These are phyloP conservation scores for Chaetomium olivaceum DNA, from an alignment of 2,329 filamentous ascomycete genomes.

Conservation along the genomic window DNA sequence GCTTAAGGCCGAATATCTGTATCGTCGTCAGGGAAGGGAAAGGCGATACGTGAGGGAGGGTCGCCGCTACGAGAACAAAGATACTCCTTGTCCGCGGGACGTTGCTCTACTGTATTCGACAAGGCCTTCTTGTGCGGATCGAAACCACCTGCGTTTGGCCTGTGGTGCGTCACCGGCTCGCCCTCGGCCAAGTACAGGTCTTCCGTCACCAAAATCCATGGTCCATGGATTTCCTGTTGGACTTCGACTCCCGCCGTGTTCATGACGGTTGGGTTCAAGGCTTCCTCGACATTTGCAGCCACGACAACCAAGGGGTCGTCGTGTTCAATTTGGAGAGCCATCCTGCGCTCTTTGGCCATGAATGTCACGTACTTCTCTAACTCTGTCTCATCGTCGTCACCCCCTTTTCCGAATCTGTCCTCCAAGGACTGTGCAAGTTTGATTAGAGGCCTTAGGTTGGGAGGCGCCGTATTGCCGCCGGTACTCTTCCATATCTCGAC, in stretches of 20 bases:
- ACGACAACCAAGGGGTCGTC: background rate
- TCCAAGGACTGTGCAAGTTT: background rate
- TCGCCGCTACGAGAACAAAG: background rate
- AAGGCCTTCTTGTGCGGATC: background rate
- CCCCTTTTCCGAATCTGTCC: background rate
- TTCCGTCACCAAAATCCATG: slow-evolving; percentile 3
- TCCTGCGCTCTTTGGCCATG: background rate
- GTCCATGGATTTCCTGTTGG: slow-evolving; percentile 2
- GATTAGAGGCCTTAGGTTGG: background rate
- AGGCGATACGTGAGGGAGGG: background rate
- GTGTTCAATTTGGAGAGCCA: background rate
- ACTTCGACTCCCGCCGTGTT: background rate
- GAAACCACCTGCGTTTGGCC: background rate
- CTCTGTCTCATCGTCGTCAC: background rate
- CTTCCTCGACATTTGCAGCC: background rate
- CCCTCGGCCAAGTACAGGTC: background rate
- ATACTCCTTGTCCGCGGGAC: background rate
- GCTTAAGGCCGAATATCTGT: no score
- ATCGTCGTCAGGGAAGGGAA: background rate
- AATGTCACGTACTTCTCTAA: background rate
- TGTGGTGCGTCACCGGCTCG: slow-evolving; percentile 2
- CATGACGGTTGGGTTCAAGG: background rate
- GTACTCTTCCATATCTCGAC: background rate
- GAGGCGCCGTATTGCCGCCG: background rate
- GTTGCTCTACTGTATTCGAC: background rate